Conservation (phyloP, 768 basidiomycete genomes). For the Paxillus ammoniavirescens region DNA sequence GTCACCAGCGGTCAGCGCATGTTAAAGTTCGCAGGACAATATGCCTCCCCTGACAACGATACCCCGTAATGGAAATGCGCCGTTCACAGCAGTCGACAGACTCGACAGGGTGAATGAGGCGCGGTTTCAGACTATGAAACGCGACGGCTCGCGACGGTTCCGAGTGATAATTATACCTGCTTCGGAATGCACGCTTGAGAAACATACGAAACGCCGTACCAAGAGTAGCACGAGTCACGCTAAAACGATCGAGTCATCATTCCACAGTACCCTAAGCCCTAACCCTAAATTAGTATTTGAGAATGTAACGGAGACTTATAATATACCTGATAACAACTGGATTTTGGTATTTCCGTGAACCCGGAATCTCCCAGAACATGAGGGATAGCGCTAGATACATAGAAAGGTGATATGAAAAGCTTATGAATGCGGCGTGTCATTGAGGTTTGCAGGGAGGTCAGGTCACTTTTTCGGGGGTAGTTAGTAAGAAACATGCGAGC, state of each 20-base stretch:
- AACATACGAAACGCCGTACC: neutral
- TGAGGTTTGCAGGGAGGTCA: neutral
- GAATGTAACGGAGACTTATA: neutral
- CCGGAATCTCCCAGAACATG: conserved; percentile 5
- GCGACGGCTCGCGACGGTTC: neutral
- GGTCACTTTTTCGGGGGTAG: conserved; percentile 6
- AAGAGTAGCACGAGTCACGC: neutral
- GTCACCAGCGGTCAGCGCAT: conserved; percentile 1
- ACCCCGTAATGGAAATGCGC: neutral
- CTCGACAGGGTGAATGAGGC: too few relatives aligned
- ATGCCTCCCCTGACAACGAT: conserved; percentile 5
- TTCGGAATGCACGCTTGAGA: neutral
- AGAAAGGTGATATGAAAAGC: conserved; percentile 4
- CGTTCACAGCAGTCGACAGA: neutral
- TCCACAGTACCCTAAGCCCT: conserved; percentile 27
- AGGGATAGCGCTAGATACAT: neutral
- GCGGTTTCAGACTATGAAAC: neutral
- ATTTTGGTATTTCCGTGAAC: neutral
- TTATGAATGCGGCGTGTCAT: conserved; percentile 12
- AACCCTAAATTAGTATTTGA: conserved; percentile 23
- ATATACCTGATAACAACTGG: neutral
- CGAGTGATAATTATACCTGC: conserved; percentile 1
- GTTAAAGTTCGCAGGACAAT: neutral
- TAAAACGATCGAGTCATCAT: conserved; percentile 1
- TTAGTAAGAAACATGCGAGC: conserved; percentile 9